phyloP scores from a whole-genome alignment of 164 flowering plant genomes.

The Protea cynaroides region DNA sequence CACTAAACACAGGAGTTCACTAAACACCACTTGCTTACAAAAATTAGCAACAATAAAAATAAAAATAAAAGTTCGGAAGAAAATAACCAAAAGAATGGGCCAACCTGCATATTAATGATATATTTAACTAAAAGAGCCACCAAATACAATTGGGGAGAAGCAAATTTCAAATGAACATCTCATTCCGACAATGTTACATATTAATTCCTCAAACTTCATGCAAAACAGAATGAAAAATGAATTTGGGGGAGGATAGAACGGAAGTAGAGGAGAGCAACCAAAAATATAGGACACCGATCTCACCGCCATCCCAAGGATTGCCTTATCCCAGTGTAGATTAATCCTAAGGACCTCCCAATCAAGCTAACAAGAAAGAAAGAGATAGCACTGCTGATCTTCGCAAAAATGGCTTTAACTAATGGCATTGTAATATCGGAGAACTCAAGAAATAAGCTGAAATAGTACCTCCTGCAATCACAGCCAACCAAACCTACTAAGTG shows the following conservation, averaged over 20 bases:
- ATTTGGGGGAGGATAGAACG: neutral
- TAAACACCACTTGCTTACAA: too few species aligned
- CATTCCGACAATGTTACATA: neutral
- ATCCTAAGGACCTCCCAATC: slow-evolving; percentile 91
- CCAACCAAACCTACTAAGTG: neutral
- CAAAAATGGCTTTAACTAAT: slow-evolving; percentile 45
- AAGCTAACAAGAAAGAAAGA: slow-evolving; percentile 85
- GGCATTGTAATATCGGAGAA: slow-evolving; percentile 78
- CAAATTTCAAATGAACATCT: slow-evolving; percentile 7
- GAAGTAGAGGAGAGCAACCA: neutral
- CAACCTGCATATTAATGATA: too few species aligned
- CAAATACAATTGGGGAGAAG: neutral
- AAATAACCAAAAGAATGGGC: too few species aligned
- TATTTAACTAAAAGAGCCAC: too few species aligned
- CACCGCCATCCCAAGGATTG: slow-evolving; percentile 84
- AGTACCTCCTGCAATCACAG: slow-evolving; percentile 82
- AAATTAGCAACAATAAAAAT: too few species aligned
- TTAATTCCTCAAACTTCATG: neutral
- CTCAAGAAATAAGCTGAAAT: slow-evolving; percentile 87
- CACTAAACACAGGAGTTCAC: too few species aligned
- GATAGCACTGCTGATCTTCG: slow-evolving; percentile 66
- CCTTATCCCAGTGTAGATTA: slow-evolving; percentile 86
- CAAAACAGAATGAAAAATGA: neutral
- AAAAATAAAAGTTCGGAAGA: too few species aligned
- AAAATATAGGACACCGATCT: slow-evolving; percentile 9